Base-by-base conservation (phyloP, 2,329 filamentous ascomycete genomes). In the Sporothrix luriei region DNA sequence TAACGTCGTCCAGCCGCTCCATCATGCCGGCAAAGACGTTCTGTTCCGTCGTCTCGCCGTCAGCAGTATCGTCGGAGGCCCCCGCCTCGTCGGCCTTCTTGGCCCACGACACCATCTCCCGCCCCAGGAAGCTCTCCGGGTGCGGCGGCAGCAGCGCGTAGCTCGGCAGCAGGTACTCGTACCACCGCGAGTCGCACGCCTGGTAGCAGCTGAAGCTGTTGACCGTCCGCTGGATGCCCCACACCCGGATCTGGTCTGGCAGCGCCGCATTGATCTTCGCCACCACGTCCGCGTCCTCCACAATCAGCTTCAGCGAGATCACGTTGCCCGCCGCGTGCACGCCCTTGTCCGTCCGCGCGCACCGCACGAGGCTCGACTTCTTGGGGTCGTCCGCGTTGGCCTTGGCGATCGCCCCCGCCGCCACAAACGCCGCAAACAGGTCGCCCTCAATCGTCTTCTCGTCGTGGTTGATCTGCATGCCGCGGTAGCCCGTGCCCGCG, bases 381-480 rank as follows among this genome's bases (percentile, higher is more conserved):
- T 96, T 97, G 4, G 94, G 95, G 77, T 99, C 95, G 75, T 97
- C 90, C 26, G 95, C 95, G 77, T 99, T 99, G 72, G 93, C 93
- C 80, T 98, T 98, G 64, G 94, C 96, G 72, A 99, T 97, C 51
- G 95, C 94, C 21, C 94, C 92, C 3, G 95, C 94, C 3, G 89
- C 88, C 72, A 99, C 91, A 75, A 99, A 94, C 3, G 95, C 95
- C 43, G 88, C 87, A 81, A 99, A 99, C 3, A 99, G 83, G 75
- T 99, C 95, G 55, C 94, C 92, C 81, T 99, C 95, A 73, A 99
- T 98, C 0, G 94, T 99, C 82, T 93, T 94, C 77, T 97, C 89
- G 73, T 88, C 82, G 75, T 84, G 84, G 78, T 90, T 89, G 77
- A 99, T 91, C 81, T 99, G 95, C 90, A 99, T 96, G 76, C 95